Percentiles rank a stretch among this genome's conserved stretches.
phyloP scores from a whole-genome alignment of 129 eudicot genomes.

The Deinandra increscens region DNA sequence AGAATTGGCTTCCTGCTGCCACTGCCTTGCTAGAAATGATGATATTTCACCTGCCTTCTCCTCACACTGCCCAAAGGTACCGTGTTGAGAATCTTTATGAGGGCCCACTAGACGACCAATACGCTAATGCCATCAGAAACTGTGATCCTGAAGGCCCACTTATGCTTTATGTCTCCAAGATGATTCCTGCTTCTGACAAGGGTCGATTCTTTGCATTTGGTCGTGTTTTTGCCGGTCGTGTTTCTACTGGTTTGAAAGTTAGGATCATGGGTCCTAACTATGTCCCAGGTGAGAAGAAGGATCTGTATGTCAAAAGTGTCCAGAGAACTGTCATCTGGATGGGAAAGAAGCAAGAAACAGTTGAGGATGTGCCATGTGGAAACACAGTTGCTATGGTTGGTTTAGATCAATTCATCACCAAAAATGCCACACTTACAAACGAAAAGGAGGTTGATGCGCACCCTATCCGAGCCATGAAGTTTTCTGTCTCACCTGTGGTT shows the following conservation, averaged over 20 bases:
- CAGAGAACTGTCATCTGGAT: constrained; percentile 94
- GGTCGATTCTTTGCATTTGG: constrained; percentile 88
- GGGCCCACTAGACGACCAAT: constrained; percentile 57
- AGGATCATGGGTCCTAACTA: constrained; percentile 90
- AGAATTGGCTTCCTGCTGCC: constrained; percentile 53
- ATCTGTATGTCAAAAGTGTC: constrained; percentile 70
- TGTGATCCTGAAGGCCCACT: constrained; percentile 66
- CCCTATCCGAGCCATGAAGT: constrained; percentile 85
- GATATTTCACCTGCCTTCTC: constrained; percentile 58
- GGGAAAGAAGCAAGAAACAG: constrained; percentile 90
- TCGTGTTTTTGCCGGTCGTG: constrained; percentile 74
- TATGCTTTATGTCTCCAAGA: constrained; percentile 55
- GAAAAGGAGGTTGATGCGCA: constrained; percentile 83
- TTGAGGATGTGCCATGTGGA: constrained; percentile 83
- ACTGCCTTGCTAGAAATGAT: constrained; percentile 58
- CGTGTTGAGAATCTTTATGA: constrained; percentile 64
- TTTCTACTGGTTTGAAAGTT: constrained; percentile 77
- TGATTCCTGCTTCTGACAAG: constrained; percentile 56
- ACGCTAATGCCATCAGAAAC: constrained; percentile 56
- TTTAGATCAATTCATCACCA: constrained; percentile 71
- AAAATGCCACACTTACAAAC: constrained; percentile 69
- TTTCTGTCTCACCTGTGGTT: constrained; percentile 84
- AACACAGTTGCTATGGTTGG: constrained; percentile 86
- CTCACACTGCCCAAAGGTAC: constrained; percentile 48
- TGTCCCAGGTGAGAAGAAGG: constrained; percentile 86